Conservation (phyloP, 2,329 filamentous ascomycete species). For the Fusarium sp. region DNA sequence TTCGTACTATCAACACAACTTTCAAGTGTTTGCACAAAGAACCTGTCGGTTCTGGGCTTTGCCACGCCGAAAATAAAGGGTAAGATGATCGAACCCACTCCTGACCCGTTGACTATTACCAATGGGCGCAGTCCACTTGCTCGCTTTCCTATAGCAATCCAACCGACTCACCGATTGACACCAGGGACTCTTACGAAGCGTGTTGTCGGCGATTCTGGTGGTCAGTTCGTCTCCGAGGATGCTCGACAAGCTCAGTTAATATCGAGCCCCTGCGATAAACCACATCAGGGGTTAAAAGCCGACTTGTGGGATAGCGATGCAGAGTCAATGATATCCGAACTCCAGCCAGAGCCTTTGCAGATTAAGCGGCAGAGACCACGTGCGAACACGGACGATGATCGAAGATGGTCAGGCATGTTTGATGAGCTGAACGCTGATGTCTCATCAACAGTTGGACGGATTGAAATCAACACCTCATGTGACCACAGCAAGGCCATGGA, state of each 20-base stretch:
- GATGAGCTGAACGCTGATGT: constrained; percentile 16
- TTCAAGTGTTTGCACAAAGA: constrained; percentile 8
- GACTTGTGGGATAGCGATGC: constrained; percentile 37
- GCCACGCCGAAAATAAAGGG: constrained; percentile 4
- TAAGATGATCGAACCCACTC: constrained; percentile 20
- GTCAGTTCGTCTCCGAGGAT: constrained; percentile 36
- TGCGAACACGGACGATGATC: constrained; percentile 7
- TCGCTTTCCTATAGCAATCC: constrained; percentile 46
- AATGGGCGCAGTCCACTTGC: constrained; percentile 40
- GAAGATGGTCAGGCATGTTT: constrained; percentile 30
- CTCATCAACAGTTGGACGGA: constrained; percentile 1
- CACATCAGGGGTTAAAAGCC: constrained; percentile 36
- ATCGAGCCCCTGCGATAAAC: constrained; percentile 21
- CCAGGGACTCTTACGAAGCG: constrained; percentile 39
- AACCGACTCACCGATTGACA: constrained; percentile 41
- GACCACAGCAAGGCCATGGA: not conserved
- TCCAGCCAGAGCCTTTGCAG: constrained; percentile 44
- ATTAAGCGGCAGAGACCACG: constrained; percentile 27
- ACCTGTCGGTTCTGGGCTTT: constrained; percentile 15
- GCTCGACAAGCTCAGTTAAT: constrained; percentile 31
- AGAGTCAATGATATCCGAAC: constrained; percentile 30
- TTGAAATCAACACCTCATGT: constrained; percentile 2
- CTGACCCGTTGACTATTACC: constrained; percentile 19
- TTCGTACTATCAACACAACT: constrained; percentile 7
- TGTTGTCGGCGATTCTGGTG: constrained; percentile 43